phyloP scores from a whole-genome alignment of 352 stramenopile genomes.

The Aphanomyces invadans region DNA sequence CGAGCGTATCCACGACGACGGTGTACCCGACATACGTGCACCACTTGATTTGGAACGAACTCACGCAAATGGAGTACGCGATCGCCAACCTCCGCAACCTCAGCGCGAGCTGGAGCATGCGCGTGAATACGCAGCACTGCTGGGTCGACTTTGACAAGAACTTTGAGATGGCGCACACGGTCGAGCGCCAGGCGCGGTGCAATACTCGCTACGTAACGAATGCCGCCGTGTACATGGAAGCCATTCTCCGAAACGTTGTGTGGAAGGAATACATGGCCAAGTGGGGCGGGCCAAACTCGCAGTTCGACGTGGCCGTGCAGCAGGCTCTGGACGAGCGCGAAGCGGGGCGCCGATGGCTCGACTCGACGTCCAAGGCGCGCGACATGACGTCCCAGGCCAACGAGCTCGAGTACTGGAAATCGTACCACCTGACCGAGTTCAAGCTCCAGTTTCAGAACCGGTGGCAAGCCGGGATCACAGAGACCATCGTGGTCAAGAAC shows the following conservation, averaged over 20 bases:
- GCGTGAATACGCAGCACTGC: constrained; percentile 20
- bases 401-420: constrained; percentile 8
- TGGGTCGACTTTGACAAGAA: constrained; percentile 8
- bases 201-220: background rate
- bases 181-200: background rate
- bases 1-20: background rate
- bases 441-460: constrained; percentile 14
- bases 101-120: constrained; percentile 1
- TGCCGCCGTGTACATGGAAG: constrained; percentile 14
- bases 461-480: background rate
- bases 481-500: background rate
- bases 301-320: background rate
- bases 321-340: background rate
- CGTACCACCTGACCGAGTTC: background rate
- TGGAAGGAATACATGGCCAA: constrained; percentile 8
- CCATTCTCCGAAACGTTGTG: constrained; percentile 10
- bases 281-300: background rate
- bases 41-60: background rate
- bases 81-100: background rate
- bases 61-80: background rate
- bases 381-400: background rate
- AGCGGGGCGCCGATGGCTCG: background rate
- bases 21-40: background rate
- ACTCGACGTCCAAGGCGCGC: background rate
- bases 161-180: constrained; percentile 10